A percentile compares a stretch with the other conserved stretches of the same genome.
phyloP scores from a whole-genome alignment of 352 stramenopile species.

The Thalassiosira ordinaria region DNA sequence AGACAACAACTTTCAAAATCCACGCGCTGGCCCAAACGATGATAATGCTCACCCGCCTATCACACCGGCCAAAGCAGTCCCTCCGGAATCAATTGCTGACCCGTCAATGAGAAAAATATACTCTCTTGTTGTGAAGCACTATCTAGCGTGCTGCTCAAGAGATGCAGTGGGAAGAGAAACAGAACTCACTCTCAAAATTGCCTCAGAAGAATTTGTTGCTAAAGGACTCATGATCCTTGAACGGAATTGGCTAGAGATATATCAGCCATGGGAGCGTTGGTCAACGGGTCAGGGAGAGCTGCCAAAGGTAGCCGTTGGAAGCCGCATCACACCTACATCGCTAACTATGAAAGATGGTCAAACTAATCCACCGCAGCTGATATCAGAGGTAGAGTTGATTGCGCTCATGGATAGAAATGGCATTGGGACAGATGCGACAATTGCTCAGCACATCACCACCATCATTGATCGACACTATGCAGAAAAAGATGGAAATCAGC shows the following conservation, averaged over 20 bases:
- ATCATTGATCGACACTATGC: conserved; percentile 98
- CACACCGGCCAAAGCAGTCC: conserved; percentile 95
- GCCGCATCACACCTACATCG: conserved; percentile 77
- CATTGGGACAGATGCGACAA: conserved; percentile 85
- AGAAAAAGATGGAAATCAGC: conserved; percentile 92
- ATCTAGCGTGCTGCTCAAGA: conserved; percentile 97
- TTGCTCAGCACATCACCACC: conserved; percentile 97
- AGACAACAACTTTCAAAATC: conserved; percentile 82
- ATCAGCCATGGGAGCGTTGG: conserved; percentile 95
- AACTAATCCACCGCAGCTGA: conserved; percentile 78
- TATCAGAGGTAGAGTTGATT: conserved; percentile 87
- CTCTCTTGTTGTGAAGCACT: conserved; percentile 96
- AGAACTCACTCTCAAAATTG: conserved; percentile 88
- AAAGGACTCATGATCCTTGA: conserved; percentile 94
- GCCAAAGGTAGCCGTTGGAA: conserved; percentile 79
- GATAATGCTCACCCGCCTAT: conserved; percentile 98
- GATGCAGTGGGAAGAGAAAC: conserved; percentile 89
- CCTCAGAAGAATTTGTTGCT: conserved; percentile 90
- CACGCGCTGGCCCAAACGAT: conserved; percentile 91
- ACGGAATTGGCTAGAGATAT: conserved; percentile 96
- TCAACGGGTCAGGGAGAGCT: conserved; percentile 88
- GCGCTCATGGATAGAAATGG: conserved; percentile 83
- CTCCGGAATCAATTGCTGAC: conserved; percentile 84
- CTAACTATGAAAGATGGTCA: conserved; percentile 85
- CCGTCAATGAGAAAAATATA: conserved; percentile 94